phyloP scores from a whole-genome alignment of 1,139 yeast genomes.

The Hanseniaspora gamundiae region DNA sequence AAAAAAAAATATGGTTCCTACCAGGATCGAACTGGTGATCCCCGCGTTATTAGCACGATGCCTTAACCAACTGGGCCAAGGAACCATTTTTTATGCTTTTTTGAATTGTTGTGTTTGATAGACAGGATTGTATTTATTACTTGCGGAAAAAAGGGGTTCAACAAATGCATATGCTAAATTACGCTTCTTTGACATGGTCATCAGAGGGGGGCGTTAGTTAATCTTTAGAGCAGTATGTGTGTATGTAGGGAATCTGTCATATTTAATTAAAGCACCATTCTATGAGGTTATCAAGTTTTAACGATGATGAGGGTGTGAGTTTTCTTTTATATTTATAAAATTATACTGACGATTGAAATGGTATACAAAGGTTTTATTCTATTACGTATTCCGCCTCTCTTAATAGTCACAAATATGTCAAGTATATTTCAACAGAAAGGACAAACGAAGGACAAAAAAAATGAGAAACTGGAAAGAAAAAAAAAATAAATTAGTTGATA shows the following conservation, averaged over 20 bases:
- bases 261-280: too few relatives aligned
- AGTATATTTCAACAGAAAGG: background rate
- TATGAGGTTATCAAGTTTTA: too few relatives aligned
- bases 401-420: background rate
- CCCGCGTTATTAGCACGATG: slow-evolving; percentile 25
- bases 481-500: too few relatives aligned
- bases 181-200: too few relatives aligned
- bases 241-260: too few relatives aligned
- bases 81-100: slow-evolving; percentile 11
- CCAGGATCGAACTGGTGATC: slow-evolving; percentile 26
- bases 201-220: too few relatives aligned
- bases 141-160: too few relatives aligned
- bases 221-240: too few relatives aligned
- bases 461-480: background rate
- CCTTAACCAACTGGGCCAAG: slow-evolving; percentile 26
- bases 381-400: too few relatives aligned
- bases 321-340: too few relatives aligned
- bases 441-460: background rate
- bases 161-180: background rate
- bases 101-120: background rate
- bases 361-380: too few relatives aligned
- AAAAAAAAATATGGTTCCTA: slow-evolving; percentile 18
- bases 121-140: too few relatives aligned
- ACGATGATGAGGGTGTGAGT: background rate
- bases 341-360: background rate